These are phyloP conservation scores for Orbilia brochopaga DNA, from an alignment of 2,329 filamentous ascomycete species.

Conservation along the genomic window DNA sequence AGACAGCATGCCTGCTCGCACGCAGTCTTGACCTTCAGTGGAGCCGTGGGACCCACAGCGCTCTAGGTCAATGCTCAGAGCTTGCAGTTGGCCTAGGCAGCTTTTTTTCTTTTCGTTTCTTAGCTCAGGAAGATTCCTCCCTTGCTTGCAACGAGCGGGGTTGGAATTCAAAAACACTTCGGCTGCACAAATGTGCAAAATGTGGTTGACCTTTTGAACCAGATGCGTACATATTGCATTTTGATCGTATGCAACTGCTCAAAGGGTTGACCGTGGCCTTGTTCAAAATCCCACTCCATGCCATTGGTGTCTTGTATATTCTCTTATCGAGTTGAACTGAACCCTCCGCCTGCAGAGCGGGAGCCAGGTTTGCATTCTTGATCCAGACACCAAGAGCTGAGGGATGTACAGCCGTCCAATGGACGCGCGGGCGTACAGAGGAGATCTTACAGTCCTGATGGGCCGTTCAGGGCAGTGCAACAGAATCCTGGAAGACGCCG, in stretches of 20 bases:
- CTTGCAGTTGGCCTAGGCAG: not conserved
- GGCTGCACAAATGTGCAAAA: constrained; percentile 22
- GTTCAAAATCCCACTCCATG: constrained; percentile 2
- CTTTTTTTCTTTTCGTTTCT: not conserved
- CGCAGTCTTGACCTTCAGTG: constrained; percentile 7
- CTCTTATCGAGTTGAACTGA: not conserved
- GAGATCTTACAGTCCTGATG: constrained; percentile 2
- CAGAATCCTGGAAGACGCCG: constrained; percentile 42
- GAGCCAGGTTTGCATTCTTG: constrained; percentile 24
- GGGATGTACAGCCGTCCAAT: not conserved
- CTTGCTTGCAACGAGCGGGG: not conserved
- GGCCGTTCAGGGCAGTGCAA: not conserved
- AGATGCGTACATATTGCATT: constrained; percentile 18
- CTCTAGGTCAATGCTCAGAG: not conserved
- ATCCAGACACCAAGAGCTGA: constrained; percentile 9
- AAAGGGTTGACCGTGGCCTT: constrained; percentile 30
- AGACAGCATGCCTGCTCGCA: constrained; percentile 15
- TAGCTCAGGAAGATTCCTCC: not conserved
- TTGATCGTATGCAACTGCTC: constrained; percentile 7
- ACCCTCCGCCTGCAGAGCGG: constrained; percentile 7
- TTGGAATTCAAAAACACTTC: constrained; percentile 4
- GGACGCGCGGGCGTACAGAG: constrained; percentile 6
- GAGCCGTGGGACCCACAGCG: constrained; percentile 15
- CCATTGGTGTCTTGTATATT: constrained; percentile 18
- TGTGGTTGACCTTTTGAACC: constrained; percentile 23